A percentile compares a stretch with the other conserved stretches of the same genome.
Evolutionary conservation across 2,329 filamentous ascomycete species (phyloP).

Genomic region (Pestalotiopsis sp.): DNA sequence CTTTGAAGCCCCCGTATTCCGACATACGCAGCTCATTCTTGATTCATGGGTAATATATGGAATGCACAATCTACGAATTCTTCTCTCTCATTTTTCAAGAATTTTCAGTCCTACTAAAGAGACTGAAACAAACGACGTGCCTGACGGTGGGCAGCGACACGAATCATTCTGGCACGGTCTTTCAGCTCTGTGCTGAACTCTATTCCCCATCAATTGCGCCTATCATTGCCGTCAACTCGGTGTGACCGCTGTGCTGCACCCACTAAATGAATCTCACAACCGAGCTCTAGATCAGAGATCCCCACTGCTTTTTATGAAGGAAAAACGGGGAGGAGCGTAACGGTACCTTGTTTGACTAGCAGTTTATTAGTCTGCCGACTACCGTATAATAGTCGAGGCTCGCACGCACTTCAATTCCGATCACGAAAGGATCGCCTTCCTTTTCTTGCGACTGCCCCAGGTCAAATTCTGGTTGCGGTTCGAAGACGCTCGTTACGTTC

Average conservation of each 20-base stretch:
- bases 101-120: too few relatives aligned
- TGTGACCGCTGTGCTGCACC: neutral
- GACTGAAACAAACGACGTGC: too few relatives aligned
- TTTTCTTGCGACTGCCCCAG: neutral
- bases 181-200: too few relatives aligned
- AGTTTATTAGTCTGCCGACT: neutral
- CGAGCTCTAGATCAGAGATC: neutral
- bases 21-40: too few relatives aligned
- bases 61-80: too few relatives aligned
- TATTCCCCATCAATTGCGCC: too few relatives aligned
- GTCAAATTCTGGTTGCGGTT: neutral
- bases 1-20: too few relatives aligned
- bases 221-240: neutral
- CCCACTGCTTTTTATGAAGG: neutral
- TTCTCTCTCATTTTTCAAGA: too few relatives aligned
- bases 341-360: neutral
- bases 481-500: neutral
- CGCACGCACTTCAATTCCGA: neutral
- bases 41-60: too few relatives aligned
- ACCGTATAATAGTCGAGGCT: neutral
- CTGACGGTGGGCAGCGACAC: too few relatives aligned
- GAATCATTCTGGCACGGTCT: too few relatives aligned
- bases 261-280: neutral
- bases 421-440: neutral
- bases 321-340: neutral